These are phyloP conservation scores for Diphasiastrum complanatum DNA, from an alignment of 83 land plant genomes.

Conservation along the genomic window DNA sequence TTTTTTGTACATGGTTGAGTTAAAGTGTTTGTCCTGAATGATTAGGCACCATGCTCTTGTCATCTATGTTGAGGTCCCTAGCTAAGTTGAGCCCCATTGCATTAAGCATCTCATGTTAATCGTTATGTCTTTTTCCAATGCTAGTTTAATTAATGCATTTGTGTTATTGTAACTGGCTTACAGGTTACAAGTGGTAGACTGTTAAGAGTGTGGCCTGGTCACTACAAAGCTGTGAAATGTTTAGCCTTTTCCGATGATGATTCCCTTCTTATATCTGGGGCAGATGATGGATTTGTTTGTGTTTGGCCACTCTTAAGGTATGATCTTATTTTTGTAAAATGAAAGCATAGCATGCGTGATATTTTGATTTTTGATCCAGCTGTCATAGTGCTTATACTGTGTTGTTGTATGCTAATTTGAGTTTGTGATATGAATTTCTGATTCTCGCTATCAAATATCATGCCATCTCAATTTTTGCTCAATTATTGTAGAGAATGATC, in stretches of 20 bases:
- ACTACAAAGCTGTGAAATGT: constrained; percentile 66
- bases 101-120: neutral
- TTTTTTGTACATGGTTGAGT: too few species aligned
- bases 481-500: neutral
- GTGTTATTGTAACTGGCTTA: too few species aligned
- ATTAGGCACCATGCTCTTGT: neutral
- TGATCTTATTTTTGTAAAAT: neutral
- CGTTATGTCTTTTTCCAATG: too few species aligned
- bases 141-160: too few species aligned
- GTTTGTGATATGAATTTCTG: neutral
- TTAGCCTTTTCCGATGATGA: constrained; percentile 67
- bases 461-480: constrained; percentile 1
- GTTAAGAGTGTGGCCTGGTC: constrained; percentile 74
- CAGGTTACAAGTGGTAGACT: constrained; percentile 71
- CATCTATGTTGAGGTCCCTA: neutral
- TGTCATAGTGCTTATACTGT: neutral
- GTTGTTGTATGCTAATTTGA: neutral
- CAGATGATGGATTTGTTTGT: constrained; percentile 78
- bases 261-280: constrained; percentile 65
- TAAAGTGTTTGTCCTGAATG: neutral
- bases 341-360: neutral
- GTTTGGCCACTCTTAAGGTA: constrained; percentile 74
- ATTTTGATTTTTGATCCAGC: neutral
- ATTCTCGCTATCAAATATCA: too few species aligned
- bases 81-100: neutral